Evolutionary conservation across 1,284 basidiomycete genomes (phyloP).

Genomic region (Irpex sp.): DNA sequence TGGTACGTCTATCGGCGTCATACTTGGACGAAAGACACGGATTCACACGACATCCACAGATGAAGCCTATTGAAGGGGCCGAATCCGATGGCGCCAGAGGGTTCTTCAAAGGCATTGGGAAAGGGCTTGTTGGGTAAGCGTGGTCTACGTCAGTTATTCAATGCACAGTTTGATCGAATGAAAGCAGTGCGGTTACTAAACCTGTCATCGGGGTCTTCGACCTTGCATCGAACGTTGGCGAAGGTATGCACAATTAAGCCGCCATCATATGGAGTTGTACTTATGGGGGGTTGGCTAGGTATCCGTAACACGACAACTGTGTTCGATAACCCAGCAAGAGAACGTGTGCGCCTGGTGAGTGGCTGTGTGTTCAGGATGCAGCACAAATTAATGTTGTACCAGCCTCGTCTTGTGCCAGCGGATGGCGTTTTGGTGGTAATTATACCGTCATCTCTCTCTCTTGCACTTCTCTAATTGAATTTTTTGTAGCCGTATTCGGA

Average conservation of each 20-base stretch:
- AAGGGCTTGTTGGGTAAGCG: slow-evolving; percentile 88
- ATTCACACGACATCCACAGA: slow-evolving; percentile 36
- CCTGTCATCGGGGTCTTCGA: slow-evolving; percentile 97
- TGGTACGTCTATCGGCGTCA: slow-evolving; percentile 50
- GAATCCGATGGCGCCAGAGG: slow-evolving; percentile 93
- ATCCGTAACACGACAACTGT: slow-evolving; percentile 98
- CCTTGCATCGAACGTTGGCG: slow-evolving; percentile 92
- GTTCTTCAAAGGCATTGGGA: slow-evolving; percentile 98
- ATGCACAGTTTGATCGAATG: slow-evolving; percentile 9
- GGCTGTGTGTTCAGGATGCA: neutral
- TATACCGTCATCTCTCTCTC: slow-evolving; percentile 23
- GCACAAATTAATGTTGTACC: slow-evolving; percentile 5
- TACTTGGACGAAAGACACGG: neutral
- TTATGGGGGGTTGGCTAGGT: slow-evolving; percentile 41
- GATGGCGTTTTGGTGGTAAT: slow-evolving; percentile 82
- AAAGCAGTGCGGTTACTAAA: slow-evolving; percentile 83
- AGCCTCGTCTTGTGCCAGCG: slow-evolving; percentile 84
- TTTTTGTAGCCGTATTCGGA: slow-evolving; percentile 73
- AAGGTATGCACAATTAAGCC: slow-evolving; percentile 50
- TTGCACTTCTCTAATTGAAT: neutral
- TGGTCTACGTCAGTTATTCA: neutral
- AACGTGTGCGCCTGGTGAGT: slow-evolving; percentile 79
- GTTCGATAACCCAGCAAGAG: slow-evolving; percentile 90
- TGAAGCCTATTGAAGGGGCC: slow-evolving; percentile 96
- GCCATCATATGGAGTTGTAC: neutral